phyloP scores from a whole-genome alignment of 306 rosid species.

The Lathyrus oleraceus region DNA sequence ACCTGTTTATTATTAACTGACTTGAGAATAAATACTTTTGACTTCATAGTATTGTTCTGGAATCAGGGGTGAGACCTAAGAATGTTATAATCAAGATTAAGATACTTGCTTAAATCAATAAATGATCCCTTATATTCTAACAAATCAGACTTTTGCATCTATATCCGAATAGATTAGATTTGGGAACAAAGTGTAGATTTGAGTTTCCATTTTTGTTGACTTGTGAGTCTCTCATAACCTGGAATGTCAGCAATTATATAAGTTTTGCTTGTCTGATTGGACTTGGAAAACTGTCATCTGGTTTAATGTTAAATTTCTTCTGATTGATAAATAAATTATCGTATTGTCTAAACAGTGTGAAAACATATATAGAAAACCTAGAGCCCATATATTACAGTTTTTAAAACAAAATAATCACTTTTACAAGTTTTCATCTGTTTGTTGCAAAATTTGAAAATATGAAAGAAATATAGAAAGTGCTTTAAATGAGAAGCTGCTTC shows the following conservation, averaged over 20 bases:
- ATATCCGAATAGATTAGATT: slow-evolving; percentile 9
- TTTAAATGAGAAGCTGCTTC: too few relatives aligned
- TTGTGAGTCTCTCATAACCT: slow-evolving; percentile 1
- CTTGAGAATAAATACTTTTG: slow-evolving; percentile 27
- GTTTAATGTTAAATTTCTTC: background rate
- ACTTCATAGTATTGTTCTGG: background rate
- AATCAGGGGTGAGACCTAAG: slow-evolving; percentile 11
- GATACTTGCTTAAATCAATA: slow-evolving; percentile 14
- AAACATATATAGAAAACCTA: background rate
- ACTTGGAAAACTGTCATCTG: slow-evolving; percentile 14
- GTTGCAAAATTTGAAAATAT: too few relatives aligned
- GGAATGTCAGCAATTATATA: background rate
- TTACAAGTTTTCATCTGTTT: too few relatives aligned
- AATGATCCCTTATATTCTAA: slow-evolving; percentile 6
- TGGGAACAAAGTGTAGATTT: slow-evolving; percentile 8
- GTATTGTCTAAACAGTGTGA: background rate
- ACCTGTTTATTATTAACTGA: background rate
- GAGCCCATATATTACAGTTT: too few relatives aligned
- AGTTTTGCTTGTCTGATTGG: slow-evolving; percentile 26
- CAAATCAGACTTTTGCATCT: background rate
- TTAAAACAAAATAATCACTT: too few relatives aligned
- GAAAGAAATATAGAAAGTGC: too few relatives aligned
- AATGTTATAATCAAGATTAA: slow-evolving; percentile 16
- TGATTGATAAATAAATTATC: background rate
- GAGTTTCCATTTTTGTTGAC: slow-evolving; percentile 14